Evolutionary conservation across 2,329 filamentous ascomycete species (phyloP).

Genomic region (Massarina eburnea): DNA sequence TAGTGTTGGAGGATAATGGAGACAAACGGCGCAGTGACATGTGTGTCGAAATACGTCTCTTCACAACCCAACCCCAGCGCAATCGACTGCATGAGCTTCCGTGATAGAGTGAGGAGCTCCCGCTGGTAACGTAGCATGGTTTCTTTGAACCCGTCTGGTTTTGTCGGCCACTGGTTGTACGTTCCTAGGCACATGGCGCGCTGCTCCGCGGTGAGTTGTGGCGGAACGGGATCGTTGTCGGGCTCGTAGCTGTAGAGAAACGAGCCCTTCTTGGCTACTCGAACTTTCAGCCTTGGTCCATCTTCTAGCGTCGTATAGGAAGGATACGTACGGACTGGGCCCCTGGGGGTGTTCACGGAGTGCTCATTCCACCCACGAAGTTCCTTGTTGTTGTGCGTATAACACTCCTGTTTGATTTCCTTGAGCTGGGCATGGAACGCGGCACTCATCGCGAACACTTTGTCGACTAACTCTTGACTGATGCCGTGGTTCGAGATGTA

Average conservation of each 20-base stretch:
- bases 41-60: slow-evolving; percentile 44
- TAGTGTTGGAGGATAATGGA: slow-evolving; percentile 46
- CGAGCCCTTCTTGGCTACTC: too few relatives aligned
- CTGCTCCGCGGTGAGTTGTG: too few relatives aligned
- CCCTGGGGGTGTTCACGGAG: too few relatives aligned
- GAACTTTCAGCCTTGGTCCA: too few relatives aligned
- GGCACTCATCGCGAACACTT: slow-evolving; percentile 43
- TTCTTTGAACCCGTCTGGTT: slow-evolving; percentile 46
- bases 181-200: too few relatives aligned
- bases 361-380: slow-evolving; percentile 50
- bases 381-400: too few relatives aligned
- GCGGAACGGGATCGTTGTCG: slow-evolving; percentile 4
- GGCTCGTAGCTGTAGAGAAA: too few relatives aligned
- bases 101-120: slow-evolving; percentile 33
- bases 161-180: neutral
- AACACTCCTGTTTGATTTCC: slow-evolving; percentile 51
- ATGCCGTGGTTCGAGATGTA: slow-evolving; percentile 17
- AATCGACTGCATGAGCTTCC: slow-evolving; percentile 46
- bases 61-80: slow-evolving; percentile 41
- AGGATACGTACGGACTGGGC: too few relatives aligned
- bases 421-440: slow-evolving; percentile 48
- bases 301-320: too few relatives aligned
- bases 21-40: slow-evolving; percentile 45
- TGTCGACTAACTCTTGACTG: slow-evolving; percentile 19
- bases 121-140: slow-evolving; percentile 53